Evolutionary conservation across 78 protist species (phyloP).

Genomic region (Creolimax fragrantissima): DNA sequence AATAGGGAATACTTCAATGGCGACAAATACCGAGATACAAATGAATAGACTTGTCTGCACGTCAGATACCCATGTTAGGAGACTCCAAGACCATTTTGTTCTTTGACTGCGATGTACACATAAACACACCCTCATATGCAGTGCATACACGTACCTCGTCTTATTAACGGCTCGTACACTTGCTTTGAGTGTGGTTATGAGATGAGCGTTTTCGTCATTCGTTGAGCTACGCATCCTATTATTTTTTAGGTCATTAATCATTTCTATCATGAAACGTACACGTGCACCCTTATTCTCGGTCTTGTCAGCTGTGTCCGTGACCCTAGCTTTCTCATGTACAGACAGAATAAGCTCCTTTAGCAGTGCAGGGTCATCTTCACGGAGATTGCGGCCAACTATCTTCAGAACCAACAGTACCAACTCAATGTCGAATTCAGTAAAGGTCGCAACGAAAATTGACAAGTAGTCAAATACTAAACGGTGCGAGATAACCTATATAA

Average conservation of each 20-base stretch:
- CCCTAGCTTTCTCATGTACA: not conserved
- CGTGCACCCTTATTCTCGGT: not conserved
- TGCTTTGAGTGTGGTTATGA: not conserved
- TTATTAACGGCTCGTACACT: not conserved
- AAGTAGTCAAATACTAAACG: not conserved
- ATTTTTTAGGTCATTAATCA: not conserved
- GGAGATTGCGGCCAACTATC: not conserved
- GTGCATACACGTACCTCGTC: not conserved
- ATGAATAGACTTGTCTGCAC: no score
- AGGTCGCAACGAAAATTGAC: not conserved
- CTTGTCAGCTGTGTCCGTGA: not conserved
- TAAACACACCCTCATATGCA: no score
- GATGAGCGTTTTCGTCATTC: not conserved
- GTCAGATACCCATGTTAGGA: no score
- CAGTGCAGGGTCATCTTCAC: constrained; percentile 13
- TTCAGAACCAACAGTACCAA: not conserved
- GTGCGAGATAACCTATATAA: not conserved
- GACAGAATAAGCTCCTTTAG: not conserved
- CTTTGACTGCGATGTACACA: no score
- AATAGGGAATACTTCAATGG: no score
- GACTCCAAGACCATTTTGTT: no score
- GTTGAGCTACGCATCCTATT: not conserved
- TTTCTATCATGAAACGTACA: constrained; percentile 12
- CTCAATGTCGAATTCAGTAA: not conserved
- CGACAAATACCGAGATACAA: no score